Percentiles rank a stretch among this genome's conserved stretches.
phyloP scores from a whole-genome alignment of 768 basidiomycete species.

The Russula dissimulans region DNA sequence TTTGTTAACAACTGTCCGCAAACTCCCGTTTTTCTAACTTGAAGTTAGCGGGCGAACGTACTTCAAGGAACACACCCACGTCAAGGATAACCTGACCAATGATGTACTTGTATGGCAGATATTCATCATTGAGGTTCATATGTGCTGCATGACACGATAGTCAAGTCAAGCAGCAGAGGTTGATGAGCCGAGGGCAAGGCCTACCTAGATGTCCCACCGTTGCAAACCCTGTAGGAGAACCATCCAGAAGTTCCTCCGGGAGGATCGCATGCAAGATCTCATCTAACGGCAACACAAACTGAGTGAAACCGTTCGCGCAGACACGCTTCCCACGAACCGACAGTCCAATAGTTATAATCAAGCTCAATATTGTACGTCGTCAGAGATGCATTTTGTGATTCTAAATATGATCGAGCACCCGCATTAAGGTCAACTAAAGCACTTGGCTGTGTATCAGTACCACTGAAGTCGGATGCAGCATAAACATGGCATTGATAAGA shows the following conservation, averaged over 20 bases:
- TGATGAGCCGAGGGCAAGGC: constrained; percentile 20
- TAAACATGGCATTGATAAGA: neutral
- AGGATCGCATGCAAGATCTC: constrained; percentile 78
- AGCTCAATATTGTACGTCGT: constrained; percentile 53
- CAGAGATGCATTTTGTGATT: constrained; percentile 46
- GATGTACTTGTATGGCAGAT: constrained; percentile 80
- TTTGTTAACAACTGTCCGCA: constrained; percentile 94
- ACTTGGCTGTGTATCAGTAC: constrained; percentile 15
- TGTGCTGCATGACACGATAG: constrained; percentile 50
- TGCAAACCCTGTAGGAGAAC: constrained; percentile 81
- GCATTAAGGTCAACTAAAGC: constrained; percentile 62
- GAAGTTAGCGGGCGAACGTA: neutral
- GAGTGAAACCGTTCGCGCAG: neutral
- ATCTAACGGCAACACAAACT: constrained; percentile 37
- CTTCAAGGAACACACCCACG: constrained; percentile 37
- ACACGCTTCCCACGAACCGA: constrained; percentile 40
- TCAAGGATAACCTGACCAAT: constrained; percentile 92
- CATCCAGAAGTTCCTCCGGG: constrained; percentile 67
- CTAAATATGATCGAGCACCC: constrained; percentile 47
- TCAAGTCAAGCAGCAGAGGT: neutral
- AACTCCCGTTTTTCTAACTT: constrained; percentile 70
- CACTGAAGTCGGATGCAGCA: neutral
- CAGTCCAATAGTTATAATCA: constrained; percentile 82
- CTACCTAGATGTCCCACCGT: constrained; percentile 84
- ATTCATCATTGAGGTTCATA: constrained; percentile 83